phyloP scores from a whole-genome alignment of 2,329 filamentous ascomycete genomes.

The Pyricularia sp. region DNA sequence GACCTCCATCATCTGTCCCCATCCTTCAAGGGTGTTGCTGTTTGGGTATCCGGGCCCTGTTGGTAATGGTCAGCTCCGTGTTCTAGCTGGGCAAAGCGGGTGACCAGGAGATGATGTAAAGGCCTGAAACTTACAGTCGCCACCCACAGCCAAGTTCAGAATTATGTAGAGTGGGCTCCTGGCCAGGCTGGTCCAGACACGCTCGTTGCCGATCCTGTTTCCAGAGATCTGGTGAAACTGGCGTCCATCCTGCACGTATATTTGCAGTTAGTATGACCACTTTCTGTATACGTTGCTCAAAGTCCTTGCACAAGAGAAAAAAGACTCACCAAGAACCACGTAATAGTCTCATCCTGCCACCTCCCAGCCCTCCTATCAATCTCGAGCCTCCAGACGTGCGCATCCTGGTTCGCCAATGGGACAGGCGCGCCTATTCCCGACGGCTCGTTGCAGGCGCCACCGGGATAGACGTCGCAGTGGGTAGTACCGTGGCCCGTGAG shows the following conservation, averaged over 20 bases:
- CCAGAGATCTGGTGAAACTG: slow-evolving; percentile 35
- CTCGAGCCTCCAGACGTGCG: slow-evolving; percentile 38
- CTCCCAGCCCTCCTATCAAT: slow-evolving; percentile 33
- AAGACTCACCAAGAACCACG: slow-evolving; percentile 24
- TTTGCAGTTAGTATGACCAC: slow-evolving; percentile 9
- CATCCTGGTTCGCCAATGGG: slow-evolving; percentile 27
- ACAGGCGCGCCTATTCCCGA: slow-evolving; percentile 27
- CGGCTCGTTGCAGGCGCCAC: slow-evolving; percentile 43
- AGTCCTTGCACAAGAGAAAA: neutral
- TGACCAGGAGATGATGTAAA: neutral
- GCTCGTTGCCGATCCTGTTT: slow-evolving; percentile 27
- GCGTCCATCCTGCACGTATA: slow-evolving; percentile 21
- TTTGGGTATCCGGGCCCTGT: slow-evolving; percentile 34
- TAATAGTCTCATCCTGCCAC: slow-evolving; percentile 36
- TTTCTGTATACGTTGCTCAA: neutral
- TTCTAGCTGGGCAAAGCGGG: neutral
- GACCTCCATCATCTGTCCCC: slow-evolving; percentile 18
- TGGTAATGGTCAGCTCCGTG: neutral
- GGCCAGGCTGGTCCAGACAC: slow-evolving; percentile 34
- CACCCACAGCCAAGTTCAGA: slow-evolving; percentile 44
- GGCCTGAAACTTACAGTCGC: slow-evolving; percentile 30
- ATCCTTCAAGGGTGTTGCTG: slow-evolving; percentile 13
- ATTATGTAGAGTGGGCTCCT: slow-evolving; percentile 39
- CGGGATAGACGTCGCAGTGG: slow-evolving; percentile 37
- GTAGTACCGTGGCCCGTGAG: slow-evolving; percentile 36